Percentiles rank a stretch among this genome's conserved stretches.
Evolutionary conservation across 441 rosid genomes (phyloP).

Genomic region (Lepidium campestre): DNA sequence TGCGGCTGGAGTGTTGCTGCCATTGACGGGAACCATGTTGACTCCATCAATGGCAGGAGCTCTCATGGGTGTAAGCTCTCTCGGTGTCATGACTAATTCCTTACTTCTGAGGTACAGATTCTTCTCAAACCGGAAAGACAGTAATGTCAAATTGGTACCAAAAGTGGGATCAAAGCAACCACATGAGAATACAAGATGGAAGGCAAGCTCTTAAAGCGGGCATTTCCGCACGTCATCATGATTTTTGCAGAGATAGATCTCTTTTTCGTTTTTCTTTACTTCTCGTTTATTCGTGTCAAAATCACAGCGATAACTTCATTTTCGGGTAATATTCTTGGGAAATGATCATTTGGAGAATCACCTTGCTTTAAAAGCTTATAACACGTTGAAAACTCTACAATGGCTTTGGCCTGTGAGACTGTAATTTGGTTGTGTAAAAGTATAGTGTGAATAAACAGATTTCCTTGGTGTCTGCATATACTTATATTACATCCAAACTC

Average conservation of each 20-base stretch:
- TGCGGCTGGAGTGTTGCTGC: slow-evolving; percentile 86
- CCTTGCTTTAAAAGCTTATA: background rate
- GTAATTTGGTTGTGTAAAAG: background rate
- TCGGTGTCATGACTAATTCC: slow-evolving; percentile 90
- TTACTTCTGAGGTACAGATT: slow-evolving; percentile 67
- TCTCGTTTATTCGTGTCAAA: background rate
- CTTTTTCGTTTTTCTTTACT: background rate
- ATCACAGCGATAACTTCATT: background rate
- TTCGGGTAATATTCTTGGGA: background rate
- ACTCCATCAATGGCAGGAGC: slow-evolving; percentile 97
- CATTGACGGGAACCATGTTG: slow-evolving; percentile 76
- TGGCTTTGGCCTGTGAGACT: background rate
- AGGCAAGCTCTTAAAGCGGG: slow-evolving; percentile 18
- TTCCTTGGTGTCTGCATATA: too few relatives aligned
- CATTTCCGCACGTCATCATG: background rate
- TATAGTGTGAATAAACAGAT: background rate
- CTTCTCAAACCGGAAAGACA: slow-evolving; percentile 40
- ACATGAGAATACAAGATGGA: slow-evolving; percentile 25
- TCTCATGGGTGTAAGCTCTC: slow-evolving; percentile 93
- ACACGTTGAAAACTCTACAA: background rate
- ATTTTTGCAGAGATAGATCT: slow-evolving; percentile 10
- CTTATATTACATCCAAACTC: background rate
- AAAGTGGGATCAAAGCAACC: slow-evolving; percentile 27
- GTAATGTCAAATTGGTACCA: slow-evolving; percentile 25
- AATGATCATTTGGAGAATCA: background rate